Base-by-base conservation (phyloP, 768 basidiomycete species). In the Suillus lakei region DNA sequence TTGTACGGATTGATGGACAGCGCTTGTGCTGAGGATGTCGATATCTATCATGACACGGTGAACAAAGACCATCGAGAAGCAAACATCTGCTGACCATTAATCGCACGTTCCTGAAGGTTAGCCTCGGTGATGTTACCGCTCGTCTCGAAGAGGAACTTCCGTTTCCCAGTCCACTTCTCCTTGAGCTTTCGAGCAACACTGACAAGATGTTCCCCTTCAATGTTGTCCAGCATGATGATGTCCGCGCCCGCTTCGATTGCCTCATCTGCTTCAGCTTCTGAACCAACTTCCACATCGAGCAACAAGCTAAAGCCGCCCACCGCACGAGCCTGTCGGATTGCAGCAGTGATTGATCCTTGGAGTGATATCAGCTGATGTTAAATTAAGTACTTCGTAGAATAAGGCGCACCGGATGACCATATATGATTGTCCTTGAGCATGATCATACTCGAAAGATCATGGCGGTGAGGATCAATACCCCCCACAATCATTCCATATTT, bases 341-440 rank as follows among this genome's bases (percentile, higher is more conserved):
- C 97, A 48, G 87, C 81, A 0, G 94, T 94, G 68, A 99, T 98
- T 10, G 96, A 98, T 34, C 96, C 96, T 90, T 66, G 23, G 60
- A 32, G 4, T 61, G 51, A 66, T 53, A 68, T 66, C 54, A 66
- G 60, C 51, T 56, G 28, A 10, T n/a, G 16, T n/a, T 41, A 38
- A 46, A 62, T 38, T 28, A 30, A 64, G 4, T 38, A 32, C 53
- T 36, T 50, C 26, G 7, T 13, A 23, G 5, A 55, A 41, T 30
- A 46, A 43, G 34, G 68, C 83, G 66, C 73, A 90, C 96, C 96
- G 50, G 90, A 92, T 4, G 96, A 97, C 96, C 96, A 98, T 74
- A 99, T 93, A 75, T 99, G 98, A 75, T 99, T 99, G 72, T 99
- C 98, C 79, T 99, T 99, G 72, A 99, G 87, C 98, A 99, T 99